A percentile compares a stretch with the other conserved stretches of the same genome.
Conservation (phyloP, 306 rosid species). For the Pyrus communis region DNA sequence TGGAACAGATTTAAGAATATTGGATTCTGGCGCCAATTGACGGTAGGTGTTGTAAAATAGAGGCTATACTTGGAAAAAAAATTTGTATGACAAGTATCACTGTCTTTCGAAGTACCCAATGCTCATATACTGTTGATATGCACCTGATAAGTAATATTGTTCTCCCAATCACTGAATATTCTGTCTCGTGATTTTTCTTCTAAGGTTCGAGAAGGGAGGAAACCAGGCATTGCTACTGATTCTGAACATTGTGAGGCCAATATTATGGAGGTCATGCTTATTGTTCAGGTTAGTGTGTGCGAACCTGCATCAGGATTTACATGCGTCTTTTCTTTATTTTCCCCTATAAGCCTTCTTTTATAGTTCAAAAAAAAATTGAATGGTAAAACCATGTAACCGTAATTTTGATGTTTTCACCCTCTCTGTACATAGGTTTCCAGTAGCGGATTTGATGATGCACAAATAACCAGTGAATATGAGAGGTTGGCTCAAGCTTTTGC, state of each 20-base stretch:
- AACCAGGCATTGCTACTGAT: conserved; percentile 37
- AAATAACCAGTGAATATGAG: conserved; percentile 53
- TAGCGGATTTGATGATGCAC: conserved; percentile 50
- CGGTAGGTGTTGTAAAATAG: conserved; percentile 39
- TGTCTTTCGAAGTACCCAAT: not conserved
- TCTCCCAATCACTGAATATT: not conserved
- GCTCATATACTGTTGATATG: not conserved
- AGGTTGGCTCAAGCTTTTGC: conserved; percentile 62
- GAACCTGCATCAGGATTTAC: not conserved
- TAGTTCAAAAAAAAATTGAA: not conserved
- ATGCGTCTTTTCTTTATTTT: not conserved
- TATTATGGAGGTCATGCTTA: conserved; percentile 82
- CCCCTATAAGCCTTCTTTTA: not conserved
- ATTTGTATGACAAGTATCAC: not conserved
- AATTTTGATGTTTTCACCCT: not conserved
- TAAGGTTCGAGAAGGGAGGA: conserved; percentile 94
- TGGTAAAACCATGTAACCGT: not conserved
- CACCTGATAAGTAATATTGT: not conserved
- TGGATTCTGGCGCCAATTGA: conserved; percentile 97
- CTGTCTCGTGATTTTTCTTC: conserved; percentile 3
- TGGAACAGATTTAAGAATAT: conserved; percentile 90
- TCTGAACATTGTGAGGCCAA: conserved; percentile 37
- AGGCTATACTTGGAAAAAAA: not conserved
- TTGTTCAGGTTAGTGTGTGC: conserved; percentile 58
- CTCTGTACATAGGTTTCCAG: conserved; percentile 56